Conservation (phyloP, 352 stramenopile genomes). For the Pythium aquatile region DNA sequence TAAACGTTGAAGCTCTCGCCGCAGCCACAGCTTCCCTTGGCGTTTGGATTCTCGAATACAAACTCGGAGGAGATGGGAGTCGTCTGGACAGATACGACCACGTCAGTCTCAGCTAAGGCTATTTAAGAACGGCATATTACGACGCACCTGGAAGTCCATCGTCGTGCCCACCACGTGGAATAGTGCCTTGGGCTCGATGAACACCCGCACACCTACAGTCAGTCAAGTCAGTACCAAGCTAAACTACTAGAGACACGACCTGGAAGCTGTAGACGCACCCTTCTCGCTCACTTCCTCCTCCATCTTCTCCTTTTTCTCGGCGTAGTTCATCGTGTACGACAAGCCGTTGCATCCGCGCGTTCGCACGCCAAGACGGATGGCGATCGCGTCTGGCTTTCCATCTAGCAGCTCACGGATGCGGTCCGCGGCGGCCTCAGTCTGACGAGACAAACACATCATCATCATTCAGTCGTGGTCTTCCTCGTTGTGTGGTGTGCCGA, state of each 20-base stretch:
- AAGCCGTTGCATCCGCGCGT: slow-evolving; percentile 97
- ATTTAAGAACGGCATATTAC: too few relatives aligned
- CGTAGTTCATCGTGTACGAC: slow-evolving; percentile 99
- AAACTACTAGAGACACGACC: neutral
- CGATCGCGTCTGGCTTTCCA: slow-evolving; percentile 88
- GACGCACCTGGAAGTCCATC: slow-evolving; percentile 94
- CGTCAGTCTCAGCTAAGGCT: too few relatives aligned
- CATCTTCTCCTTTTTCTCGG: slow-evolving; percentile 91
- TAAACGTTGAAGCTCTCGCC: slow-evolving; percentile 99
- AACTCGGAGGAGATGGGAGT: slow-evolving; percentile 97
- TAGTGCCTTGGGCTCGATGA: slow-evolving; percentile 97
- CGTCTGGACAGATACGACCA: slow-evolving; percentile 49
- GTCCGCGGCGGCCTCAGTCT: slow-evolving; percentile 86
- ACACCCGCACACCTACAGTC: slow-evolving; percentile 91
- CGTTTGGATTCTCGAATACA: slow-evolving; percentile 99
- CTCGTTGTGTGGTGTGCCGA: neutral
- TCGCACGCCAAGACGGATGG: slow-evolving; percentile 95
- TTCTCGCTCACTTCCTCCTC: slow-evolving; percentile 94
- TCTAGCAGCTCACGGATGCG: slow-evolving; percentile 87
- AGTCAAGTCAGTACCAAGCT: neutral
- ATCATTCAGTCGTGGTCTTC: neutral
- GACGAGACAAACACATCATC: slow-evolving; percentile 1
- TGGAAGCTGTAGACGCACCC: slow-evolving; percentile 31
- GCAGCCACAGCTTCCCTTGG: slow-evolving; percentile 98
- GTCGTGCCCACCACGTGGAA: slow-evolving; percentile 98